These are phyloP conservation scores for Lobosporangium transversale DNA, from an alignment of 192 early-diverging fungal species.

Conservation along the genomic window DNA sequence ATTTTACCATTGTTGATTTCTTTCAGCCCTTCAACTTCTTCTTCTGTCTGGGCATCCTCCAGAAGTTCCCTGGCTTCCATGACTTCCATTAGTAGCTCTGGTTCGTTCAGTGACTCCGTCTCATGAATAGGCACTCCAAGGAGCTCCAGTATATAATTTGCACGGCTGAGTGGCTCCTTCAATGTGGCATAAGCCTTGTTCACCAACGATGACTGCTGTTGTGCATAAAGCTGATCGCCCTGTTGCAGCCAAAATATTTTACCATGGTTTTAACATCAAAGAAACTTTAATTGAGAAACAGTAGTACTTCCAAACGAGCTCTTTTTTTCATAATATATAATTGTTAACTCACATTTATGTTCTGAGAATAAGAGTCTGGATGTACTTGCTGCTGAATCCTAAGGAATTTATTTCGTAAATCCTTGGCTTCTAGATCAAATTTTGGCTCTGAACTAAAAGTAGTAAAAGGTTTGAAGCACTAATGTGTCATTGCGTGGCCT, in stretches of 20 bases:
- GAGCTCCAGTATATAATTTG: conserved; percentile 82
- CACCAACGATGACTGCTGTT: conserved; percentile 80
- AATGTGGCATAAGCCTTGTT: conserved; percentile 90
- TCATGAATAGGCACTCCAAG: conserved; percentile 66
- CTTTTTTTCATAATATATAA: no score
- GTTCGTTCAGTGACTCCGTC: conserved; percentile 68
- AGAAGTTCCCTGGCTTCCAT: conserved; percentile 82
- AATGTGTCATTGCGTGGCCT: no score
- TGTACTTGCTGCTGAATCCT: conserved; percentile 84
- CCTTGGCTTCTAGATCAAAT: conserved; percentile 74
- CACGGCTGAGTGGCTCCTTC: conserved; percentile 79
- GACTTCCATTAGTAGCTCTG: conserved; percentile 83
- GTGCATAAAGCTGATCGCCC: conserved; percentile 72
- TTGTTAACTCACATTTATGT: conserved; percentile 59
- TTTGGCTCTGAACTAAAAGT: conserved; percentile 52
- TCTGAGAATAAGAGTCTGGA: conserved; percentile 82
- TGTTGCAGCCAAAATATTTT: conserved; percentile 39
- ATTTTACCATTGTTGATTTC: conserved; percentile 68
- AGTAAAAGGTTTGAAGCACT: not conserved
- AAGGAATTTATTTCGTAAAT: conserved; percentile 74
- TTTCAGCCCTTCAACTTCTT: conserved; percentile 68
- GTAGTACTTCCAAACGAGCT: no score
- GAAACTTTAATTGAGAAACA: no score
- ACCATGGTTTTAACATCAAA: not conserved
- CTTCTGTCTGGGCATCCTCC: conserved; percentile 72